These are phyloP conservation scores for Pseudophaeomoniella oleicola DNA, from an alignment of 2,329 filamentous ascomycete genomes.

Conservation along the genomic window DNA sequence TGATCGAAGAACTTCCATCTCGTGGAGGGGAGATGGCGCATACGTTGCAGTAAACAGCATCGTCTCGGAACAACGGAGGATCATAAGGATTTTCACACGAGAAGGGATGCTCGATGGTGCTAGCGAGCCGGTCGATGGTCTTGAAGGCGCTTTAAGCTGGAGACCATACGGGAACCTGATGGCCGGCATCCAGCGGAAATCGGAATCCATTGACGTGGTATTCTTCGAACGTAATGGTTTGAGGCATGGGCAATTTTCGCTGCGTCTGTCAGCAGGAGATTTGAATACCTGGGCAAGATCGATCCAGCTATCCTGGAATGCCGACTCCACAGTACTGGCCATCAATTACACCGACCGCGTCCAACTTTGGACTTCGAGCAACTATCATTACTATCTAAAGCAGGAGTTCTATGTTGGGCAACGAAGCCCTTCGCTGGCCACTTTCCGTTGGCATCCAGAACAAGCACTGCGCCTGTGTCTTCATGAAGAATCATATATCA, in stretches of 20 bases:
- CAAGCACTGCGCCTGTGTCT: conserved; percentile 55
- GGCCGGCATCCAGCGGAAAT: conserved; percentile 64
- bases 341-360: conserved; percentile 58
- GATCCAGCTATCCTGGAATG: conserved; percentile 70
- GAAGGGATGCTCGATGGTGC: conserved; percentile 85
- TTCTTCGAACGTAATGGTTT: conserved; percentile 98
- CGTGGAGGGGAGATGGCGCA: conserved; percentile 88
- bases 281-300: conserved; percentile 38
- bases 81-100: conserved; percentile 79
- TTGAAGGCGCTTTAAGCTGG: conserved; percentile 85
- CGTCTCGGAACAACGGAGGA: conserved; percentile 53
- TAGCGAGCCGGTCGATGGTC: conserved; percentile 81
- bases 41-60: conserved; percentile 77
- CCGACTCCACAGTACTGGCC: conserved; percentile 79
- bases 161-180: conserved; percentile 80
- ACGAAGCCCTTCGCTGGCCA: conserved; percentile 8
- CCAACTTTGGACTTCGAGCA: conserved; percentile 95
- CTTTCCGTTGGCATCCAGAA: conserved; percentile 66
- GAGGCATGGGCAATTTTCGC: conserved; percentile 83
- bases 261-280: conserved; percentile 51
- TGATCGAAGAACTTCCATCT: conserved; percentile 56
- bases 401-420: conserved; percentile 49
- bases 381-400: conserved; percentile 97
- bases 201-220: conserved; percentile 60
- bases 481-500: not conserved